Evolutionary conservation across 768 basidiomycete species (phyloP).

Genomic region (Zangia roseola): DNA sequence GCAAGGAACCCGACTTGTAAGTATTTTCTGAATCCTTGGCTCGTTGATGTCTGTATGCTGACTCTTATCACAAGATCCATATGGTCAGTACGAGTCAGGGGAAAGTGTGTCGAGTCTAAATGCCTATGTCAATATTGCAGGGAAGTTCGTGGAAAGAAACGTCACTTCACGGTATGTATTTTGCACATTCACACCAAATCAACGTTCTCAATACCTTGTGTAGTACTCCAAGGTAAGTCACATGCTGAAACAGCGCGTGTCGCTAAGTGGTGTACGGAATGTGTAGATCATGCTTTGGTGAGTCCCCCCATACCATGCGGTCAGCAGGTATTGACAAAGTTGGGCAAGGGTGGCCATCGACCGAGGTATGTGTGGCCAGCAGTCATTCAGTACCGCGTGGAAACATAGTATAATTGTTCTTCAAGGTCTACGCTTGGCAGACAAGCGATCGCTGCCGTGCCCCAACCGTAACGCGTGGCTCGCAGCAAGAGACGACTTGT

Average conservation of each 20-base stretch:
- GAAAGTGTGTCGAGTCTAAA: slow-evolving; percentile 23
- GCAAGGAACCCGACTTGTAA: slow-evolving; percentile 76
- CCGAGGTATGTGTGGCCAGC: slow-evolving; percentile 50
- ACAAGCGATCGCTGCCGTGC: slow-evolving; percentile 92
- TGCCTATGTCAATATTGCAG: slow-evolving; percentile 38
- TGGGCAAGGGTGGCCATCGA: slow-evolving; percentile 88
- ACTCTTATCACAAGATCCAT: slow-evolving; percentile 56
- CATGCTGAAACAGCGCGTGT: neutral
- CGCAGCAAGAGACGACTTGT: slow-evolving; percentile 73
- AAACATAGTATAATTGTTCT: neutral
- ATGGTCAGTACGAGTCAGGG: slow-evolving; percentile 55
- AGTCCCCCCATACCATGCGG: slow-evolving; percentile 15
- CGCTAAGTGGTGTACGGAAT: slow-evolving; percentile 5
- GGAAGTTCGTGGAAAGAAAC: slow-evolving; percentile 87
- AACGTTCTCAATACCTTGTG: slow-evolving; percentile 2
- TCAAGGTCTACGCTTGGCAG: slow-evolving; percentile 82
- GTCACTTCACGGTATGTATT: slow-evolving; percentile 81
- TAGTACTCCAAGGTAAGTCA: slow-evolving; percentile 76
- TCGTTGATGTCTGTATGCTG: slow-evolving; percentile 5
- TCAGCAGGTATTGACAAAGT: neutral
- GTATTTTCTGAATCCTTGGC: slow-evolving; percentile 24
- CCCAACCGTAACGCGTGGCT: slow-evolving; percentile 72
- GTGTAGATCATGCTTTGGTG: slow-evolving; percentile 86
- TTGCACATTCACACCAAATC: slow-evolving; percentile 1
- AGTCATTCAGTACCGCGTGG: neutral